Base-by-base conservation (phyloP, 495 filamentous ascomycete genomes). In the Terfezia boudieri region DNA sequence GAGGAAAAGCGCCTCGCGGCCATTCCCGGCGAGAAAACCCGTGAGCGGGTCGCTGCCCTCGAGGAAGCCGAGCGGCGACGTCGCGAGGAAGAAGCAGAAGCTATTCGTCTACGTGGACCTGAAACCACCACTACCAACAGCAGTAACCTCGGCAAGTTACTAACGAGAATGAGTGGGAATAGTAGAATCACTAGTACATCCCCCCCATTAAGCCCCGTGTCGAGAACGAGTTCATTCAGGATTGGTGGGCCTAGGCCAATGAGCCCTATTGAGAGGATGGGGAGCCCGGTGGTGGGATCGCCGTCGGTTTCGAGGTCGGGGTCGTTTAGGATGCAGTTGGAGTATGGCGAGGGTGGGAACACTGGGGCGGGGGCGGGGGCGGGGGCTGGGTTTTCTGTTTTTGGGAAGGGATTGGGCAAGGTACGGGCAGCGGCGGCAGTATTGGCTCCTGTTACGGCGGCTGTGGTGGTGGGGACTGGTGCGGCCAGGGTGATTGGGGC, bases 41-140 rank as follows among this genome's bases (percentile, higher is more conserved):
- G 41, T 20, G 14, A 46, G 41, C 41, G 41, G 8, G 41, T 46
- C 41, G 41, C 41, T 20, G 41, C 2, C 4, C 41, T 46, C 41
- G 14, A 46, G 8, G 41, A 46, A 46, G 12, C 17, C 41, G 41
- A 46, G 12, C 41, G 41, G 41, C 41, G 41, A 4, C 14, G 4
- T 14, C 41, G 41, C 14, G 41, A 46, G 4, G 41, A 46, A 32
- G 26, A 60, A 11, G 57, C 38, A 6, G 58, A 60, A 36, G 58
- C 56, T 1, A 56, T 53, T 20, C 56, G 57, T 2, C 46, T 59
- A 4, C 26, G 26, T 32, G 26, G 26, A 32, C 26, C 4, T 4
- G 26, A 32, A 32, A 32, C 2, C 26, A 32, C 4, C 26, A 32
- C 26, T 32, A 32, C 26, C 7, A 32, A 0, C 26, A 32, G 26